These are phyloP conservation scores for Melocanna baccifera DNA, from an alignment of 176 grass and related monocot species.

Conservation along the genomic window DNA sequence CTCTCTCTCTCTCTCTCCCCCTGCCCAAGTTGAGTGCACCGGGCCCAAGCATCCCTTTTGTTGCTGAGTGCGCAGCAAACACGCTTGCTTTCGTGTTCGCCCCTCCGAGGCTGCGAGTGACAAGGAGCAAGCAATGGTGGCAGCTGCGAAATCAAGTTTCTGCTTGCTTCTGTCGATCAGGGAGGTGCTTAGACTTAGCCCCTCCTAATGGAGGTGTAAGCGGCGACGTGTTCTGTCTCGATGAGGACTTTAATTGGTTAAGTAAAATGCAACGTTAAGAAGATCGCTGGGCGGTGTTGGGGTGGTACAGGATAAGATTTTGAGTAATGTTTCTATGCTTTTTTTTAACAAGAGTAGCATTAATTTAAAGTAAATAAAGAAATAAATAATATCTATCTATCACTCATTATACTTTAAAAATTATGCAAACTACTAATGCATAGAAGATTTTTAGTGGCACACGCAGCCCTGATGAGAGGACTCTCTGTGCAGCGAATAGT, in stretches of 20 bases:
- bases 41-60: constrained; percentile 11
- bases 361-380: too few species aligned
- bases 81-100: constrained; percentile 11
- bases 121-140: not conserved
- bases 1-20: not conserved
- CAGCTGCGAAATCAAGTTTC: not conserved
- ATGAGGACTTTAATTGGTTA: not conserved
- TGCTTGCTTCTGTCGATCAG: not conserved
- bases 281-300: not conserved
- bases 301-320: constrained; percentile 4
- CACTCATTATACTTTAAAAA: too few species aligned
- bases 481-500: not conserved
- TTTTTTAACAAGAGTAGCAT: too few species aligned
- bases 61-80: constrained; percentile 36
- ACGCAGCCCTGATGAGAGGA: not conserved
- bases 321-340: too few species aligned
- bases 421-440: too few species aligned
- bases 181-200: not conserved
- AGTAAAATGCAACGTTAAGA: not conserved
- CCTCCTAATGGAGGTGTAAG: not conserved
- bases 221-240: constrained; percentile 19
- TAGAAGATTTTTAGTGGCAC: constrained; percentile 13
- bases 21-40: constrained; percentile 34
- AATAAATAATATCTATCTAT: too few species aligned
- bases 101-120: not conserved